Evolutionary conservation across 192 early-diverging fungal species (phyloP).

Genomic region (Linnemannia hyalina): DNA sequence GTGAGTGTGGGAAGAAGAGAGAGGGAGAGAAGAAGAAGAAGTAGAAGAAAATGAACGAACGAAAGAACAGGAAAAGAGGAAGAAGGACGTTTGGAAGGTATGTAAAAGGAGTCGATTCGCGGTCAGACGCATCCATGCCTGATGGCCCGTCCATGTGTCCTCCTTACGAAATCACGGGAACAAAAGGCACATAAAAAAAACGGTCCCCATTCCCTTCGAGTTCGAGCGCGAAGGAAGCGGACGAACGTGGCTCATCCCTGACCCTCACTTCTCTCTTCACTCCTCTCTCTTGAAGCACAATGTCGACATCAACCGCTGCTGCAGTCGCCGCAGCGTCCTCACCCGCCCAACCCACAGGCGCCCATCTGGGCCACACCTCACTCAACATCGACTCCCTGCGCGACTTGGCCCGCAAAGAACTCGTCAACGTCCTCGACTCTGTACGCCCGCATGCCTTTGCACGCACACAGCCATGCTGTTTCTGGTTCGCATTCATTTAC

Average conservation of each 20-base stretch:
- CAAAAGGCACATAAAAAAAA: neutral
- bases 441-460: conserved; percentile 48
- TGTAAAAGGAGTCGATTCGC: neutral
- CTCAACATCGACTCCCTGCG: conserved; percentile 68
- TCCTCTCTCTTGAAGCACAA: neutral
- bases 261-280: neutral
- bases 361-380: conserved; percentile 66
- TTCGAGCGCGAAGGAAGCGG: neutral
- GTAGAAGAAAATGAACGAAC: neutral
- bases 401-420: conserved; percentile 72
- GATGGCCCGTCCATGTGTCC: neutral
- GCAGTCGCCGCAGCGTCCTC: conserved; percentile 53
- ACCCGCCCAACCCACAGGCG: conserved; percentile 45
- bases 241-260: neutral
- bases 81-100: neutral
- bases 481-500: no score
- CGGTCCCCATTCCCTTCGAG: neutral
- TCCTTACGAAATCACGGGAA: neutral
- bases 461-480: neutral
- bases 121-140: neutral
- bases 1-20: neutral
- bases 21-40: neutral
- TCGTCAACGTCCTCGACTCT: conserved; percentile 82
- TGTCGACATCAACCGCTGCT: conserved; percentile 53
- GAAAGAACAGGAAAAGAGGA: neutral